phyloP scores from a whole-genome alignment of 257 asterid species.

The Knoxia roxburghii region DNA sequence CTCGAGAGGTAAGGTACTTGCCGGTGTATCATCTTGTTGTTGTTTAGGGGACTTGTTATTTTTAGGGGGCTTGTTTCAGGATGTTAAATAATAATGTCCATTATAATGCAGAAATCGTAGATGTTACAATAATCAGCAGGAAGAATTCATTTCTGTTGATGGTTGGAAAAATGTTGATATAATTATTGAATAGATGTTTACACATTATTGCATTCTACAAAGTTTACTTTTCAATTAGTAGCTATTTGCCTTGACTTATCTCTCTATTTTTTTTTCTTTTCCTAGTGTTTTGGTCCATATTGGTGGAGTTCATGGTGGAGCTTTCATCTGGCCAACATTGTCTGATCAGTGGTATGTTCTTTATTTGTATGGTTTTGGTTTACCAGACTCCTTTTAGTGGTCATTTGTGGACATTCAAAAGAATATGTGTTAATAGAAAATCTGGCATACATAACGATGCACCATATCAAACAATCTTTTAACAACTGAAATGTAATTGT shows the following conservation, averaged over 20 bases:
- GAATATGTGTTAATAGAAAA: neutral
- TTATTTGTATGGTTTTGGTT: neutral
- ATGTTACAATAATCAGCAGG: too few relatives aligned
- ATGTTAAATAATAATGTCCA: too few relatives aligned
- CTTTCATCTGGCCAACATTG: conserved; percentile 92
- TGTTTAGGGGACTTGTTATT: too few relatives aligned
- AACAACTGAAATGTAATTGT: neutral
- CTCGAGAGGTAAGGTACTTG: too few relatives aligned
- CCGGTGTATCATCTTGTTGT: too few relatives aligned
- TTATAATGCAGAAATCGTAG: too few relatives aligned
- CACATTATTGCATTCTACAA: neutral
- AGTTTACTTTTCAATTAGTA: neutral
- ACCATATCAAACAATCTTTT: neutral
- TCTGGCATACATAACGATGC: neutral
- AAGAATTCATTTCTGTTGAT: too few relatives aligned
- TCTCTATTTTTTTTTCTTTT: neutral
- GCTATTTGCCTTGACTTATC: neutral
- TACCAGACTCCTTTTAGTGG: neutral
- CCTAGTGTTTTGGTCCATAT: conserved; percentile 96
- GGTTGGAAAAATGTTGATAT: too few relatives aligned
- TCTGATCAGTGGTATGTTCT: conserved; percentile 78
- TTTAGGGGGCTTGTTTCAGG: too few relatives aligned
- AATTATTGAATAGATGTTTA: neutral
- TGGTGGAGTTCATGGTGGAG: conserved; percentile 98
- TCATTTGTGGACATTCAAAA: neutral